These are phyloP conservation scores for Plasmodium gonderi DNA, from an alignment of 169 alveolate genomes.

Conservation along the genomic window DNA sequence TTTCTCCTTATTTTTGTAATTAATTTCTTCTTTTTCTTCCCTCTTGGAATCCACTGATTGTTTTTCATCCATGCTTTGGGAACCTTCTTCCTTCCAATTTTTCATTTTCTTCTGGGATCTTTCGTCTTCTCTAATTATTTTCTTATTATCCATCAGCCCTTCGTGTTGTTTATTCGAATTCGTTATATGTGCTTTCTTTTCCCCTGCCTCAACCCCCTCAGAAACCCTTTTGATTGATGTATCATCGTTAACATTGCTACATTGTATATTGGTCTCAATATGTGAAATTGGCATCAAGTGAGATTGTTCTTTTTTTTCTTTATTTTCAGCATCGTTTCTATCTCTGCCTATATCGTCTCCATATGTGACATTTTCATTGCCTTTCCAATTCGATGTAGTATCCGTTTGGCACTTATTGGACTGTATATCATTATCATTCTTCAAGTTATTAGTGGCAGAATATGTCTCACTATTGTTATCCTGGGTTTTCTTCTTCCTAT, in stretches of 20 bases:
- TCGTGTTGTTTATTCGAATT: background rate
- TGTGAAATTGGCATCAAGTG: background rate
- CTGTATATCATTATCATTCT: background rate
- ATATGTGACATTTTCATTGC: too few relatives aligned
- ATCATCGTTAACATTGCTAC: background rate
- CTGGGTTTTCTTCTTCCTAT: background rate
- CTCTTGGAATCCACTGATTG: conserved; percentile 10
- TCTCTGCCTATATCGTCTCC: too few relatives aligned
- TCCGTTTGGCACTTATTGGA: background rate
- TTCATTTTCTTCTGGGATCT: background rate
- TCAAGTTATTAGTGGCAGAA: background rate
- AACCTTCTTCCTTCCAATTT: background rate
- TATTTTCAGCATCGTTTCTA: too few relatives aligned
- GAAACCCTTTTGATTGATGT: background rate
- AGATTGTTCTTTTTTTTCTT: background rate
- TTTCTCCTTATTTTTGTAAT: conserved; percentile 75
- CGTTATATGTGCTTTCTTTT: background rate
- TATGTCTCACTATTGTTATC: background rate
- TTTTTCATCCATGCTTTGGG: background rate
- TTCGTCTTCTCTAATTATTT: background rate
- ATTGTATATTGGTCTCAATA: background rate
- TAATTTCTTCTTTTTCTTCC: conserved; percentile 79
- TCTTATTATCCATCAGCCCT: background rate
- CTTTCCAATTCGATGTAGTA: background rate
- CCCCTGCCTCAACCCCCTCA: background rate